Conservation (phyloP, 768 basidiomycete species). For the Leccinum incarnatum region DNA sequence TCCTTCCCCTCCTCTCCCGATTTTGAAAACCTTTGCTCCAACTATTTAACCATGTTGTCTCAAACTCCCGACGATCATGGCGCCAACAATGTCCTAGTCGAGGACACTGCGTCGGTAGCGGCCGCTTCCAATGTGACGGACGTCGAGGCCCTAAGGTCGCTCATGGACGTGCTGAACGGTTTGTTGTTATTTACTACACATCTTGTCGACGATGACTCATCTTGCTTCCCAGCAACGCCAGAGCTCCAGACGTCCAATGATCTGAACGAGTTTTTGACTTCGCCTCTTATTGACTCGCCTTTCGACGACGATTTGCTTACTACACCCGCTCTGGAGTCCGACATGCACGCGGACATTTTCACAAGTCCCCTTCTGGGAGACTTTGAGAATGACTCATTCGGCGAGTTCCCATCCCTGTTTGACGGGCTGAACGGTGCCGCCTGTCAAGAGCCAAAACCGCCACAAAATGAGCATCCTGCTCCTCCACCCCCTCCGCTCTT, state of each 20-base stretch:
- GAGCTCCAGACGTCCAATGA: conserved; percentile 37
- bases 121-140: conserved; percentile 23
- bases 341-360: conserved; percentile 37
- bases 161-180: conserved; percentile 42
- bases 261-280: conserved; percentile 44
- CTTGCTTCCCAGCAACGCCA: conserved; percentile 32
- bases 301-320: conserved; percentile 43
- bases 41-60: conserved; percentile 69
- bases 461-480: conserved; percentile 8
- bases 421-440: conserved; percentile 14
- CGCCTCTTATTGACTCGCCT: conserved; percentile 48
- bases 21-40: conserved; percentile 47
- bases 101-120: conserved; percentile 27
- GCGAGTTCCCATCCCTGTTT: conserved; percentile 35
- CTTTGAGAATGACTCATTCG: conserved; percentile 31
- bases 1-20: conserved; percentile 35
- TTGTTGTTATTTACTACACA: background rate
- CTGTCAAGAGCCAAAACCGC: conserved; percentile 16
- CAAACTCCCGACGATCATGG: conserved; percentile 43
- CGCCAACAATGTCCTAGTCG: conserved; percentile 31
- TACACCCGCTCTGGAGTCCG: conserved; percentile 40
- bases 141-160: conserved; percentile 34
- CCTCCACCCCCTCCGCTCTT: conserved; percentile 26
- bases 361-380: conserved; percentile 43
- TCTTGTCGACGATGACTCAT: background rate